Evolutionary conservation across 2,329 filamentous ascomycete species (phyloP).

Genomic region (Apiospora sp.): DNA sequence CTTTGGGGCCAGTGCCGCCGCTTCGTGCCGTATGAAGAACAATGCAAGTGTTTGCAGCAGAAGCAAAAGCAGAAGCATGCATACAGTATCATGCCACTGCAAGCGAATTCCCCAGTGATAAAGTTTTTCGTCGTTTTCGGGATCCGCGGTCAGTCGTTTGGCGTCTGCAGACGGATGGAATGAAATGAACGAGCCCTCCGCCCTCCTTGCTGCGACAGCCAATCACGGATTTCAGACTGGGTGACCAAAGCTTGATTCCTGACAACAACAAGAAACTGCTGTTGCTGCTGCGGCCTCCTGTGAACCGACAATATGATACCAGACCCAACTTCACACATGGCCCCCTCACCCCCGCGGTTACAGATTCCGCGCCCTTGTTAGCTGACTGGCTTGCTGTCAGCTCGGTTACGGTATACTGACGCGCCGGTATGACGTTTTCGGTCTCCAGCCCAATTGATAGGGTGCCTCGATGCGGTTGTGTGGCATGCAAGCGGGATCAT

Average conservation of each 20-base stretch:
- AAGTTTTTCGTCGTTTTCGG: constrained; percentile 18
- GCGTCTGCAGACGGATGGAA: neutral
- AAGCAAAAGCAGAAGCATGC: neutral
- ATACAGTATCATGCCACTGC: neutral
- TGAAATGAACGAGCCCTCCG: constrained; percentile 17
- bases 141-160: constrained; percentile 19
- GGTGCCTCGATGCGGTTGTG: constrained; percentile 1
- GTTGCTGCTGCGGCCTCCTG: neutral
- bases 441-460: constrained; percentile 2
- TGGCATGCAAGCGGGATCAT: constrained; percentile 3
- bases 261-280: neutral
- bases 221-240: neutral
- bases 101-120: neutral
- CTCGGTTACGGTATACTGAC: constrained; percentile 16
- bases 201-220: neutral
- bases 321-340: constrained; percentile 12
- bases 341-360: constrained; percentile 16
- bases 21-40: neutral
- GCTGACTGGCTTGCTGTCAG: constrained; percentile 10
- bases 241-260: constrained; percentile 7
- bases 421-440: constrained; percentile 16
- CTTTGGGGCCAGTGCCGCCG: neutral
- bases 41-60: neutral
- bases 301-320: neutral
- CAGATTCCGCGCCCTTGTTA: neutral